phyloP scores from a whole-genome alignment of 2,329 filamentous ascomycete species.

The Penicillium sp. region DNA sequence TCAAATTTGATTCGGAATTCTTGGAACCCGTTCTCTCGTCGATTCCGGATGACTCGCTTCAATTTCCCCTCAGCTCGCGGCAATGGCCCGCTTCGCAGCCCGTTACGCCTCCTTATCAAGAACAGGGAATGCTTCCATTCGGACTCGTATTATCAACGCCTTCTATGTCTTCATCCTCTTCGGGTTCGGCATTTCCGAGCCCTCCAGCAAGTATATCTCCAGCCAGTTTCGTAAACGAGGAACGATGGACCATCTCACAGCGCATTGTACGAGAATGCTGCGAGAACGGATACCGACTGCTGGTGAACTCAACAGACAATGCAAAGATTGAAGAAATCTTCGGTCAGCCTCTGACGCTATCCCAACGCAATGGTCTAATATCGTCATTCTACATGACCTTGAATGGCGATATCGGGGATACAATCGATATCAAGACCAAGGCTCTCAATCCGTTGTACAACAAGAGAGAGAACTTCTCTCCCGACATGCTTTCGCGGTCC shows the following conservation, averaged over 20 bases:
- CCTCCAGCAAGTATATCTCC: constrained; percentile 4
- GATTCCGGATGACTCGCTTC: constrained; percentile 8
- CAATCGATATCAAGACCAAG: constrained; percentile 14
- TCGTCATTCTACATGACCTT: constrained; percentile 13
- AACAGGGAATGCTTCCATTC: constrained; percentile 16
- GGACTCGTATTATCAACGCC: constrained; percentile 14
- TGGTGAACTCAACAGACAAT: constrained; percentile 11
- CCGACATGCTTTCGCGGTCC: constrained; percentile 10
- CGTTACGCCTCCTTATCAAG: constrained; percentile 19
- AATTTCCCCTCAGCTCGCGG: constrained; percentile 3
- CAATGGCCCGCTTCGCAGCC: constrained; percentile 13
- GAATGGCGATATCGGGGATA: constrained; percentile 15
- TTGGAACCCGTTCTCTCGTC: constrained; percentile 1
- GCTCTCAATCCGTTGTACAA: constrained; percentile 15
- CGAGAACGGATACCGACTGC: constrained; percentile 20
- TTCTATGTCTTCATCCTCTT: constrained; percentile 1
- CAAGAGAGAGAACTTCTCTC: constrained; percentile 9
- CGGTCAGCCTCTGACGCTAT: constrained; percentile 2
- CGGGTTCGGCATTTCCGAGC: background rate
- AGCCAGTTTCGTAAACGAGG: constrained; percentile 5
- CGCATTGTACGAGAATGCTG: constrained; percentile 24
- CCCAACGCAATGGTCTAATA: constrained; percentile 18
- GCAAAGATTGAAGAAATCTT: constrained; percentile 16
- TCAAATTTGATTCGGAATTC: constrained; percentile 3
- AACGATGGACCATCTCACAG: constrained; percentile 19